These are phyloP conservation scores for Hypoxylon sp. DNA, from an alignment of 2,329 filamentous ascomycete species.

Conservation along the genomic window DNA sequence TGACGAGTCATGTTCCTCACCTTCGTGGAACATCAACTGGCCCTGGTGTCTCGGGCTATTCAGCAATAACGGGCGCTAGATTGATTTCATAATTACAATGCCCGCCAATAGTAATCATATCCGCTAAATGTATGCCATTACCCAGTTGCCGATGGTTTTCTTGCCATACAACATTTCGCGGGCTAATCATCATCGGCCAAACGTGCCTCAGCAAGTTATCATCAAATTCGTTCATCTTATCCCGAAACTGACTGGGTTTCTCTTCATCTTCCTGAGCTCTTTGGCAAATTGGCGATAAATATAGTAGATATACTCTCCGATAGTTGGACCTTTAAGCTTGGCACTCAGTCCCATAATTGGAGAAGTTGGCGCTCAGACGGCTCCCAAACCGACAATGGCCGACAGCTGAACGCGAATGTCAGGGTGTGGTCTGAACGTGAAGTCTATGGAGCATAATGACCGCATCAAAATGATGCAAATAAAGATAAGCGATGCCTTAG, in stretches of 20 bases:
- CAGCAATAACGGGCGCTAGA: too few species aligned
- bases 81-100: too few species aligned
- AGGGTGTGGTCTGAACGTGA: background rate
- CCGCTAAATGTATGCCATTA: too few species aligned
- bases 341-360: conserved; percentile 9
- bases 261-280: conserved; percentile 11
- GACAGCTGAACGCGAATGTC: background rate
- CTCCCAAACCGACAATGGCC: conserved; percentile 11
- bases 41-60: too few species aligned
- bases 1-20: too few species aligned
- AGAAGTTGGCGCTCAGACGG: conserved; percentile 13
- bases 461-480: background rate
- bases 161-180: conserved; percentile 27
- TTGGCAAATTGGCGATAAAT: conserved; percentile 5
- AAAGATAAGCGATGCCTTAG: background rate
- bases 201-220: conserved; percentile 30
- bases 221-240: conserved; percentile 6
- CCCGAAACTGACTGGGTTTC: background rate
- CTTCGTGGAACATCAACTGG: too few species aligned
- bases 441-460: conserved; percentile 18
- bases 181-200: conserved; percentile 31
- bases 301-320: conserved; percentile 7
- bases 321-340: too few species aligned
- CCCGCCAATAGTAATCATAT: too few species aligned
- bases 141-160: too few species aligned